Evolutionary conservation across 2,329 filamentous ascomycete species (phyloP).

Genomic region (Aotearoamyces nothofagi): DNA sequence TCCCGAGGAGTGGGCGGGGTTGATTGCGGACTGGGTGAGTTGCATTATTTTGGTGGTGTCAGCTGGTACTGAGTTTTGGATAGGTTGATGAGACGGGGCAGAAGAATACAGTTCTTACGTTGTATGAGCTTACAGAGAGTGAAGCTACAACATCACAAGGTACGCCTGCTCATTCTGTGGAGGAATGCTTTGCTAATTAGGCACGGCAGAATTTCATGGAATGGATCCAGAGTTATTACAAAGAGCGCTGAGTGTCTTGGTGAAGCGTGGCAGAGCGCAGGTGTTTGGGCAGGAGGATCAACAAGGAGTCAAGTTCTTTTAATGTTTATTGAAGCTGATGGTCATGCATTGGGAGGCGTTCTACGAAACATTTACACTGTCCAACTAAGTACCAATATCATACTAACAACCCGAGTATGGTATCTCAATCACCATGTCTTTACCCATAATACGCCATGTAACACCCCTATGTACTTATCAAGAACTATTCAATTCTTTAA

Average conservation of each 20-base stretch:
- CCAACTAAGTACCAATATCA: too few relatives aligned
- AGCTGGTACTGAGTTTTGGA: slow-evolving; percentile 4
- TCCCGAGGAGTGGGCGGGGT: slow-evolving; percentile 78
- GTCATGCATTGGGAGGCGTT: too few relatives aligned
- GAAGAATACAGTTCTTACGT: slow-evolving; percentile 74
- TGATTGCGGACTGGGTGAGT: slow-evolving; percentile 57
- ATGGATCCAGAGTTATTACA: slow-evolving; percentile 73
- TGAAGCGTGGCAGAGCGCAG: slow-evolving; percentile 84
- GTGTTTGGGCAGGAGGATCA: slow-evolving; percentile 83
- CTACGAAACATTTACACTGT: too few relatives aligned
- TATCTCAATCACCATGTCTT: too few relatives aligned
- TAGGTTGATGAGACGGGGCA: slow-evolving; percentile 70
- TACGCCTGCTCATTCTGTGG: slow-evolving; percentile 19
- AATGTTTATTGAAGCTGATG: slow-evolving; percentile 20
- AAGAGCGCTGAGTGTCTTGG: slow-evolving; percentile 64
- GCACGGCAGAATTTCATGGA: slow-evolving; percentile 62
- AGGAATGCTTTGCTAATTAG: neutral
- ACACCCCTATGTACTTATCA: neutral
- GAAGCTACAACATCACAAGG: slow-evolving; percentile 59
- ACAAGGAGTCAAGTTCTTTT: slow-evolving; percentile 95
- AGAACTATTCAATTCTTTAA: too few relatives aligned
- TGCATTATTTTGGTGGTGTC: neutral
- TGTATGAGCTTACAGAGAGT: slow-evolving; percentile 86
- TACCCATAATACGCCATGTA: slow-evolving; percentile 3
- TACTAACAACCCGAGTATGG: too few relatives aligned